Base-by-base conservation (phyloP, 2,329 filamentous ascomycete genomes). In the Penicillium psychrosexuale region DNA sequence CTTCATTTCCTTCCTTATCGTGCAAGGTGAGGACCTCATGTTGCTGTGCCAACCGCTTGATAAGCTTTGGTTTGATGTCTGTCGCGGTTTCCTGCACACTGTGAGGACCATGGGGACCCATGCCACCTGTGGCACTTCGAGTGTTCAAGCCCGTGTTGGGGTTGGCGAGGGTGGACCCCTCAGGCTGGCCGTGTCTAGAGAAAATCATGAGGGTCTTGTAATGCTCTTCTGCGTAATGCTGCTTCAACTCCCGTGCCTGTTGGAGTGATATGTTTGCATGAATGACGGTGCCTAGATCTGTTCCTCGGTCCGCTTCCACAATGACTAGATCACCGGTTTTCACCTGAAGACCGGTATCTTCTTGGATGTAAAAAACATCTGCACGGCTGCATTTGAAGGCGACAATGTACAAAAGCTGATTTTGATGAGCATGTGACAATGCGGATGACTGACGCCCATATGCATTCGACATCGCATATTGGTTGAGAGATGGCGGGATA, bases 181-280 rank as follows among this genome's bases (percentile, higher is more conserved):
- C 77, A 51, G 72, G 72, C 60, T 71, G 80, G 62, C 76, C 90
- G 69, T 85, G 89, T 71, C 91, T 87, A 1, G 91, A 96, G 73
- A 97, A 99, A 89, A 97, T 94, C 89, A 97, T 96, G 50, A 99
- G 82, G 90, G 93, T 97, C 68, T 91, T 92, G 77, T 96, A 97
- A 72, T 99, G 94, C 70, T 97, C 91, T 70, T 97, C 91, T 2
- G 89, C 89, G 62, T 93, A 95, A 64, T 94, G 87, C 65, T 95
- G 90, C 72, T 97, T 96, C 62, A 91, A 78, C 45, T 94, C 88
- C 67, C 94, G 92, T 8, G 94, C 94, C 48, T 88, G 84, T 62
- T 91, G 87, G 82, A 91, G 91, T 59, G 91, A 89, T 37, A 97
- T 86, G 65, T 95, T 92, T 60, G 91, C 89, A 63, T 89, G 86